Evolutionary conservation across 73 alveolate species (phyloP).

Genomic region (Paramecium biaurelia): DNA sequence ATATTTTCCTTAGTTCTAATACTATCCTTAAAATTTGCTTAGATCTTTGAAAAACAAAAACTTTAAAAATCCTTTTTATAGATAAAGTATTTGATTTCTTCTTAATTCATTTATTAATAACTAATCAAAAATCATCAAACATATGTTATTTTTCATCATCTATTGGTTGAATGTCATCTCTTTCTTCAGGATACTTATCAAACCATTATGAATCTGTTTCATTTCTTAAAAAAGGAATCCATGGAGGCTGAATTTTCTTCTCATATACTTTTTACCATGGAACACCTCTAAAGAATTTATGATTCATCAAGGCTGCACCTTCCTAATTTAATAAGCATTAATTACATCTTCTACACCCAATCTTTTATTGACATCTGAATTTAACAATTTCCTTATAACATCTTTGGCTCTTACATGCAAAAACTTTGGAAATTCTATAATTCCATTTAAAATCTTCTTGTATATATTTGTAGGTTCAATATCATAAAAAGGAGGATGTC

Average conservation of each 20-base stretch:
- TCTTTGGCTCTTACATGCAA: slow-evolving; percentile 56
- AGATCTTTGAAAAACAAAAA: neutral
- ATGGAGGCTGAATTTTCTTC: slow-evolving; percentile 58
- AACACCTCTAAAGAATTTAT: slow-evolving; percentile 60
- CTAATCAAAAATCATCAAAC: slow-evolving; percentile 48
- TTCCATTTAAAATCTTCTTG: slow-evolving; percentile 65
- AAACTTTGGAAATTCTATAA: slow-evolving; percentile 59
- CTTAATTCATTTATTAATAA: neutral
- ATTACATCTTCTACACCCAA: slow-evolving; percentile 61
- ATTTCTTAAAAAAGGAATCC: slow-evolving; percentile 55
- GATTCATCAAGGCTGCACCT: slow-evolving; percentile 50
- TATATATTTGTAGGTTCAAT: slow-evolving; percentile 68
- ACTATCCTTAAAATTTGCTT: too few species aligned
- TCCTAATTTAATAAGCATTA: neutral
- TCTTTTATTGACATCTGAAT: slow-evolving; percentile 46
- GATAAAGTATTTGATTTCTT: neutral
- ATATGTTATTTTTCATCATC: slow-evolving; percentile 36
- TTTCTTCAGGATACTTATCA: slow-evolving; percentile 59
- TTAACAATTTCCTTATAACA: slow-evolving; percentile 50
- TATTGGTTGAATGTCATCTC: neutral
- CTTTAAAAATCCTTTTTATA: neutral
- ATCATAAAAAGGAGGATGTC: slow-evolving; percentile 88
- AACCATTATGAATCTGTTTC: slow-evolving; percentile 55
- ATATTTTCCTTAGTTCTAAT: too few species aligned
- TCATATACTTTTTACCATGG: slow-evolving; percentile 44